These are phyloP conservation scores for Backusella luteola DNA, from an alignment of 192 early-diverging fungal species.

Conservation along the genomic window DNA sequence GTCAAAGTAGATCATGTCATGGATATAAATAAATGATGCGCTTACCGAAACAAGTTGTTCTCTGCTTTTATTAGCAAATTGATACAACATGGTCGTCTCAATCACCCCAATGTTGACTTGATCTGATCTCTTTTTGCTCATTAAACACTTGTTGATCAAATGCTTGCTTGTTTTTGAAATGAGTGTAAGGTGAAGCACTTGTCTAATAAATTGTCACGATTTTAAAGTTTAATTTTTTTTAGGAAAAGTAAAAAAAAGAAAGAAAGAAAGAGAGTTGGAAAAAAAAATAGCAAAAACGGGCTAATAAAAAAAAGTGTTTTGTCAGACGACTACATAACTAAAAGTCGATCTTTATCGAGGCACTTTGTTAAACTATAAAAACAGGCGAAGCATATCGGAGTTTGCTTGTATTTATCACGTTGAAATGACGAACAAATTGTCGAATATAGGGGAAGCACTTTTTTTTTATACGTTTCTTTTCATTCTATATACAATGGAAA, in stretches of 20 bases:
- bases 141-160: not conserved
- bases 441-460: not conserved
- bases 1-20: not conserved
- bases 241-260: not conserved
- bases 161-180: not conserved
- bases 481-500: not conserved
- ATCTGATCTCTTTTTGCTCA: not conserved
- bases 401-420: not conserved
- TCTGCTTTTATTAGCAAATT: not conserved
- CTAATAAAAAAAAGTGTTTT: not conserved
- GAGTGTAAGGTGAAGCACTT: not conserved
- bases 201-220: not conserved
- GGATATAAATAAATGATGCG: not conserved
- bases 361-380: not conserved
- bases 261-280: not conserved
- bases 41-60: conserved; percentile 17
- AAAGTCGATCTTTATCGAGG: not conserved
- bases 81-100: conserved; percentile 11
- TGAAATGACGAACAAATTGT: not conserved
- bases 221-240: not conserved
- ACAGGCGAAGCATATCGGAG: not conserved
- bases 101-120: conserved; percentile 7
- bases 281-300: too few species aligned
- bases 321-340: not conserved
- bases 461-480: not conserved